phyloP scores from a whole-genome alignment of 495 filamentous ascomycete species.

The Amphirosellinia nigrospora region DNA sequence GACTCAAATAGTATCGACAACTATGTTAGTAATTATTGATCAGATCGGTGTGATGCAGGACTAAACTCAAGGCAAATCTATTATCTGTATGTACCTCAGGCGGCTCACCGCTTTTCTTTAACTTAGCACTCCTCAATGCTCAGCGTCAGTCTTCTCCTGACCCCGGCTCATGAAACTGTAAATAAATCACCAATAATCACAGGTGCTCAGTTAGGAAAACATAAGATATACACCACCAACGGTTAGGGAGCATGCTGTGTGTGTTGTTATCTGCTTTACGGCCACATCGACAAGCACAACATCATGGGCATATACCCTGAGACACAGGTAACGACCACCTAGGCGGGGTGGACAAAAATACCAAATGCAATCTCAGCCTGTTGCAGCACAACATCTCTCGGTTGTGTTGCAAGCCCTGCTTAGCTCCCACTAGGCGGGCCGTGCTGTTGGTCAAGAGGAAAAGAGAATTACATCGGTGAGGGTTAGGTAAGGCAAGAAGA shows the following conservation, averaged over 20 bases:
- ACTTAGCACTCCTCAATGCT: not conserved
- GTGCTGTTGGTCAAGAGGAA: not conserved
- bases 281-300: not conserved
- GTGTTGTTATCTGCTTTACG: not conserved
- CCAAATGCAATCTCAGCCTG: not conserved
- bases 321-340: not conserved
- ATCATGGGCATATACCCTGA: not conserved
- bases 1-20: too few relatives aligned
- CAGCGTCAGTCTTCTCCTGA: not conserved
- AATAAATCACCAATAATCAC: too few relatives aligned
- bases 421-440: not conserved
- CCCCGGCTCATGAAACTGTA: too few relatives aligned
- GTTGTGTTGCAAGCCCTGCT: not conserved
- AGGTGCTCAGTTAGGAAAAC: not conserved
- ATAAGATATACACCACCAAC: not conserved
- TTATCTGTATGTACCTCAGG: not conserved
- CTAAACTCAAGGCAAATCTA: not conserved
- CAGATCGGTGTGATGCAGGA: not conserved
- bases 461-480: not conserved
- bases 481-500: constrained; percentile 5
- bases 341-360: not conserved
- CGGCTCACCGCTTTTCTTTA: constrained; percentile 3
- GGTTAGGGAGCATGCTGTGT: not conserved
- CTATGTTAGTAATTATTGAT: not conserved
- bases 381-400: not conserved